phyloP scores from a whole-genome alignment of 2,329 filamentous ascomycete genomes.

The Fusarium heterosporum region DNA sequence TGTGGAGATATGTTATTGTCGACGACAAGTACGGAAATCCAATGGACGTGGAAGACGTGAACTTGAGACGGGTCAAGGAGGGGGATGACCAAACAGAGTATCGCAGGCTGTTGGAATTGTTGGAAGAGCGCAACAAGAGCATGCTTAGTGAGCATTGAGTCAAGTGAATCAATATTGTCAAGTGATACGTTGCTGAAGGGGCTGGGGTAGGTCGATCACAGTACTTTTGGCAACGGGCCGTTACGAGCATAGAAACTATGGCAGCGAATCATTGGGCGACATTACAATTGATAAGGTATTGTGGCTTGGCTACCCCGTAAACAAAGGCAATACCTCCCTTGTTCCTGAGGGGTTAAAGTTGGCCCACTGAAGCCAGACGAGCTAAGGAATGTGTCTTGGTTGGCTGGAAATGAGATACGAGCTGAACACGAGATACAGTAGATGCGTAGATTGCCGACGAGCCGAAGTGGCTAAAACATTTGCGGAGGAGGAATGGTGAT shows the following conservation, averaged over 20 bases:
- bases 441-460: background rate
- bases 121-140: background rate
- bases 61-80: background rate
- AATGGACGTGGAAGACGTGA: background rate
- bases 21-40: background rate
- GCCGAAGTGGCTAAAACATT: background rate
- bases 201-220: too few species aligned
- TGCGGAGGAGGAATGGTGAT: background rate
- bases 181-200: too few species aligned
- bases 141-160: background rate
- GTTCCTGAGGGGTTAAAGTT: too few species aligned
- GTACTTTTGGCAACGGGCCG: too few species aligned
- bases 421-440: background rate
- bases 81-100: background rate
- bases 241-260: too few species aligned
- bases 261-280: too few species aligned
- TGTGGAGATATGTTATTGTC: conserved; percentile 9
- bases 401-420: background rate
- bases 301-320: background rate
- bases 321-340: background rate
- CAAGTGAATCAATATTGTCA: too few species aligned
- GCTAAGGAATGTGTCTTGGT: background rate
- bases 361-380: background rate
- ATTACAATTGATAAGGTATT: background rate
- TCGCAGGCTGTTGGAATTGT: background rate